These are phyloP conservation scores for Elaeis guineensis DNA, from an alignment of 176 grass and related monocot genomes.

Conservation along the genomic window DNA sequence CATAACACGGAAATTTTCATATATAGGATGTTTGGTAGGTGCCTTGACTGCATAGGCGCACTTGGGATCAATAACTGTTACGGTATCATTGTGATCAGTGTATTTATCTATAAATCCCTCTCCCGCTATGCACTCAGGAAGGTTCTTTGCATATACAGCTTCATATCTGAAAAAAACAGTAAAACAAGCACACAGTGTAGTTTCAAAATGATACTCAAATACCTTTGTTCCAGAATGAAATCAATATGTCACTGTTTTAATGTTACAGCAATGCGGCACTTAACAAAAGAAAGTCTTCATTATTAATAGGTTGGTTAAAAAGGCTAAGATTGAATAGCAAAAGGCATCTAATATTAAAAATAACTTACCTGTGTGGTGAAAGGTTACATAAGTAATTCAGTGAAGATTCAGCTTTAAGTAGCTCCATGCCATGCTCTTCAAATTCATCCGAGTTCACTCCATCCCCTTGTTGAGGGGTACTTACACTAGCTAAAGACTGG, in stretches of 20 bases:
- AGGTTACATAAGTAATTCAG: conserved; percentile 88
- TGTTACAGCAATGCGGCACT: too few relatives aligned
- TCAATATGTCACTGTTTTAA: too few relatives aligned
- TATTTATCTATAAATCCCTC: conserved; percentile 66
- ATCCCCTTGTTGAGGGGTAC: conserved; percentile 20
- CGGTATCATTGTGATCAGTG: conserved; percentile 63
- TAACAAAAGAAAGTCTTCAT: too few relatives aligned
- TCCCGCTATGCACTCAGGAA: conserved; percentile 62
- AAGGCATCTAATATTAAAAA: too few relatives aligned
- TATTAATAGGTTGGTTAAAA: too few relatives aligned
- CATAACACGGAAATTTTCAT: conserved; percentile 91
- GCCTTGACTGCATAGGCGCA: conserved; percentile 69
- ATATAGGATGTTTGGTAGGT: conserved; percentile 88
- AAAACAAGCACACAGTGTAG: too few relatives aligned
- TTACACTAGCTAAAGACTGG: conserved; percentile 27
- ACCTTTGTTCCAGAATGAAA: too few relatives aligned
- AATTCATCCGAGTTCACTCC: conserved; percentile 53
- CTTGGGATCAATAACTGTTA: conserved; percentile 65
- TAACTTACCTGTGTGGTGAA: conserved; percentile 64
- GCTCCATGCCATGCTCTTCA: conserved; percentile 66
- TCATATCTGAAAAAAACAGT: conserved; percentile 52
- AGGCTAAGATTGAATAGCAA: too few relatives aligned
- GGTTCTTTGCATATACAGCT: conserved; percentile 65
- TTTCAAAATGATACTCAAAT: too few relatives aligned
- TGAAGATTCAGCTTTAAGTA: conserved; percentile 75